Conservation (phyloP, 805 yeast genomes). For the Barnettozyma sucrosica region DNA sequence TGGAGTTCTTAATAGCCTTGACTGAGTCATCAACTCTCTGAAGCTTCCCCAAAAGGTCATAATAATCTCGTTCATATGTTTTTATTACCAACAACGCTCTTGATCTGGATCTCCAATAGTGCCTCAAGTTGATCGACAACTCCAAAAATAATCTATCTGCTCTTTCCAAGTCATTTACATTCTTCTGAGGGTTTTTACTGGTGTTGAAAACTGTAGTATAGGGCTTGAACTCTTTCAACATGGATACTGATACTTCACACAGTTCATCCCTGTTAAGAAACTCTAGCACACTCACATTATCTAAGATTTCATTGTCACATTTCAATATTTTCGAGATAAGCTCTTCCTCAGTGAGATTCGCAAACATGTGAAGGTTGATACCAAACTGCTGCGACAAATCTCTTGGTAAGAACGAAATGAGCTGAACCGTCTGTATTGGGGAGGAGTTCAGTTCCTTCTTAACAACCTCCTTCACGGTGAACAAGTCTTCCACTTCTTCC, state of each 20-base stretch:
- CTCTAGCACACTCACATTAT: slow-evolving; percentile 55
- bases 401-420: slow-evolving; percentile 54
- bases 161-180: slow-evolving; percentile 53
- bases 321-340: slow-evolving; percentile 47
- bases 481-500: slow-evolving; percentile 55
- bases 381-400: slow-evolving; percentile 78
- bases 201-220: slow-evolving; percentile 47
- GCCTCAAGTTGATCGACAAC: slow-evolving; percentile 58
- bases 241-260: slow-evolving; percentile 48
- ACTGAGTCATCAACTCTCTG: slow-evolving; percentile 55
- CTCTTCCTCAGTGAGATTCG: slow-evolving; percentile 45
- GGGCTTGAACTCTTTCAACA: slow-evolving; percentile 55
- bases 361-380: slow-evolving; percentile 64
- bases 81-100: slow-evolving; percentile 50
- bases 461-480: slow-evolving; percentile 41
- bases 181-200: slow-evolving; percentile 42
- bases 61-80: slow-evolving; percentile 60
- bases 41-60: slow-evolving; percentile 52
- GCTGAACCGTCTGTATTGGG: slow-evolving; percentile 37
- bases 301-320: slow-evolving; percentile 53
- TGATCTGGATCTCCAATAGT: slow-evolving; percentile 71
- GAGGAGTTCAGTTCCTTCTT: slow-evolving; percentile 29
- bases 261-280: slow-evolving; percentile 66
- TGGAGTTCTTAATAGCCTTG: slow-evolving; percentile 45
- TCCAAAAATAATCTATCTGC: slow-evolving; percentile 68